Base-by-base conservation (phyloP, 148 eudicot genomes). In the Pharnaceum exiguum region DNA sequence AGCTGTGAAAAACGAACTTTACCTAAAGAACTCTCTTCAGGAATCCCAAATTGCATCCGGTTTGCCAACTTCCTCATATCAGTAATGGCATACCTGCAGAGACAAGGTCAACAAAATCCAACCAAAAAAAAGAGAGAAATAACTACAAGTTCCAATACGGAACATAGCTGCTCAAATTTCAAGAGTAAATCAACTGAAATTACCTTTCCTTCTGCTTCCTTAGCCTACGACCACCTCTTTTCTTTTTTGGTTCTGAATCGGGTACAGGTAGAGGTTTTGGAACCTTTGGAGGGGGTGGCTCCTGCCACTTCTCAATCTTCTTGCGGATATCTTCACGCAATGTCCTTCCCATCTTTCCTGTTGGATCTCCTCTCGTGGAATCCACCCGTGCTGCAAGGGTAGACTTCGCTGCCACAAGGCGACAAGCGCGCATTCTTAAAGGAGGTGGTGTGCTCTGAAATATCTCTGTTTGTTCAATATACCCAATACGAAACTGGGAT, bases 251-350 rank as follows among this genome's bases (percentile, higher is more conserved):
- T 73, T 85, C 95, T 47, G 95, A 88, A 78, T 93, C 99, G 71
- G 99, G 99, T 66, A 93, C 99, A 2, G 99, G 99, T 53, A 93
- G 80, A 47, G 99, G 99, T 65, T 88, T 93, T 16, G 99, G 96
- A 66, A 85, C 88, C 84, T 93, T 93, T 13, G 99, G 95, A 43
- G 96, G 99, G 28, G 99, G 99, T 21, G 95, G 99, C 71, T 88
- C 99, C 68, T 88, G 99, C 99, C 96, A 93, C 57, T 93, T 93
- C 75, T 88, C 99, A 50, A 93, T 93, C 77, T 88, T 93, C 62
- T 93, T 93, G 35, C 80, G 89, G 25, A 93, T 71, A 71, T 85
- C 96, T 45, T 85, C 96, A 5, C 86, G 79, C 2, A 85, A 67
- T 12, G 51, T 15, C 68, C 99, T 88, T 51, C 99, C 96, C 32